These are phyloP conservation scores for Cytidiella melzeri DNA, from an alignment of 768 basidiomycete species.

Conservation along the genomic window DNA sequence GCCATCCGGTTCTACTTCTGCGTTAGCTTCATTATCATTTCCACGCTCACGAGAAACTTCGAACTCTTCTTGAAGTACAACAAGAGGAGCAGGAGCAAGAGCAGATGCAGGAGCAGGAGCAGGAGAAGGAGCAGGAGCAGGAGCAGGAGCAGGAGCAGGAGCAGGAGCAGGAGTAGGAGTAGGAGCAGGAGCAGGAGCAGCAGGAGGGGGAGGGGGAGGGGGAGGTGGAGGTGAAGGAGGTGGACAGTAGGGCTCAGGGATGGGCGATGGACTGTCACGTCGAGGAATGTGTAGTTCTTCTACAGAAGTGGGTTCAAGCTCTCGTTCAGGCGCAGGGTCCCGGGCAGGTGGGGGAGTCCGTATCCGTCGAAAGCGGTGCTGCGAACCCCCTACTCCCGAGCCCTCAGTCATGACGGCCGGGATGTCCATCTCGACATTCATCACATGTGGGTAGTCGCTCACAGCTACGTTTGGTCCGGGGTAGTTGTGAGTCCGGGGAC, in stretches of 20 bases:
- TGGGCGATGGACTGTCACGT: background rate
- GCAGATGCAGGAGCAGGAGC: background rate
- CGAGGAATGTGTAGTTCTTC: background rate
- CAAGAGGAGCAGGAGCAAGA: background rate
- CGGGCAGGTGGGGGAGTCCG: too few species aligned
- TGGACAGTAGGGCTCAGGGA: background rate
- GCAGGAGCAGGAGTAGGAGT: background rate
- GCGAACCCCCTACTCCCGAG: too few species aligned
- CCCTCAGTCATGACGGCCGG: background rate
- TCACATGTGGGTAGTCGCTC: slow-evolving; percentile 8
- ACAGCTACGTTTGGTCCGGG: slow-evolving; percentile 1
- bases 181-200: background rate
- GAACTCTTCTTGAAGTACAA: background rate
- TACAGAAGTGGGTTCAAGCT: background rate
- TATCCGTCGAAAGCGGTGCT: too few species aligned
- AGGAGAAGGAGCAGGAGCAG: background rate
- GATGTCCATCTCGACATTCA: slow-evolving; percentile 2
- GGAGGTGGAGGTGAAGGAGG: background rate
- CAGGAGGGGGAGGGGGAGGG: background rate
- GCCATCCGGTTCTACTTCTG: background rate
- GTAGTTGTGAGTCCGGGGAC: slow-evolving; percentile 10
- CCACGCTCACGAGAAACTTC: background rate
- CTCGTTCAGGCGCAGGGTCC: background rate
- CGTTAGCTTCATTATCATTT: background rate
- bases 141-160: background rate